These are phyloP conservation scores for Backusella luteola DNA, from an alignment of 192 early-diverging fungal species.

Conservation along the genomic window DNA sequence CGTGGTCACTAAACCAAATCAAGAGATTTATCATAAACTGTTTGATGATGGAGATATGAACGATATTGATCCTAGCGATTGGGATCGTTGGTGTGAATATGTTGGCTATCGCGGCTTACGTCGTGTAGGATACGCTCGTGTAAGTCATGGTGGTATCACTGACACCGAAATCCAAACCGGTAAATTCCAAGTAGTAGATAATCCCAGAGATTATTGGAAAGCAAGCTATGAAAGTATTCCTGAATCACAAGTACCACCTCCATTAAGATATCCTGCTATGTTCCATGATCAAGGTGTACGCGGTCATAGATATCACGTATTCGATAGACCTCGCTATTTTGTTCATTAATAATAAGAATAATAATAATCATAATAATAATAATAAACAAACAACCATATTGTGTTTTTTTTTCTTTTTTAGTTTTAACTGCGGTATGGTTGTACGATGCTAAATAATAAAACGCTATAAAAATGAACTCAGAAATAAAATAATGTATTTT, in stretches of 20 bases:
- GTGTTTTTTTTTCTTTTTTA: background rate
- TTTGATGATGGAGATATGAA: conserved; percentile 66
- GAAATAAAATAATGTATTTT: background rate
- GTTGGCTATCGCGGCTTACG: conserved; percentile 75
- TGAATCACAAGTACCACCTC: conserved; percentile 52
- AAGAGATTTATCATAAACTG: conserved; percentile 61
- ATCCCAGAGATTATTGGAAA: conserved; percentile 37
- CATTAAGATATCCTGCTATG: conserved; percentile 61
- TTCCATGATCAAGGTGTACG: conserved; percentile 72
- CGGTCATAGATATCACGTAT: conserved; percentile 76
- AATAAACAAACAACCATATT: background rate
- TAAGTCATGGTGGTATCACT: conserved; percentile 77
- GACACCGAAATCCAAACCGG: conserved; percentile 84
- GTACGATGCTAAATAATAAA: background rate
- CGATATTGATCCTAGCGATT: conserved; percentile 75
- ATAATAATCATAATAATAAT: background rate
- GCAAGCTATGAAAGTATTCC: conserved; percentile 57
- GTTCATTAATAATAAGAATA: conserved; percentile 19
- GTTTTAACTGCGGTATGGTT: background rate
- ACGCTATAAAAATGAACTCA: background rate
- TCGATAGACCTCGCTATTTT: conserved; percentile 74
- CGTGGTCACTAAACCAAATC: conserved; percentile 72
- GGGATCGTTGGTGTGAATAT: conserved; percentile 85
- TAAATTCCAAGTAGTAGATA: conserved; percentile 66
- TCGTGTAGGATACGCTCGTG: conserved; percentile 70